Conservation (phyloP, 345 rosid species). For the Durio zibethinus region DNA sequence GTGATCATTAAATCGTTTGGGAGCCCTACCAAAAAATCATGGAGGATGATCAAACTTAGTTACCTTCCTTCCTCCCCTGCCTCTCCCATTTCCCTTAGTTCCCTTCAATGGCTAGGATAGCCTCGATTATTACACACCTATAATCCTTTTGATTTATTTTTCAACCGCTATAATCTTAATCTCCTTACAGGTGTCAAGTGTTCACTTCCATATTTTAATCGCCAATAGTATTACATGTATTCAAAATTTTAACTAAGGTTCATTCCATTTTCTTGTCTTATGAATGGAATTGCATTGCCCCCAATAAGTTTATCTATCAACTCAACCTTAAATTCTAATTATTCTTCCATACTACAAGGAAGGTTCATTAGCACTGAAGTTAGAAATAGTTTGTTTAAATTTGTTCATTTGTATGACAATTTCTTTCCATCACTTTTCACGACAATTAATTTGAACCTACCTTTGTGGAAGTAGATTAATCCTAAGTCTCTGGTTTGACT, state of each 20-base stretch:
- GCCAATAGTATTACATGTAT: background rate
- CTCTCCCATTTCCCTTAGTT: background rate
- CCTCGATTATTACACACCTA: background rate
- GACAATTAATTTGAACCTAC: background rate
- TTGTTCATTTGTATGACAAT: background rate
- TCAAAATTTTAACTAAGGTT: background rate
- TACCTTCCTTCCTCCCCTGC: background rate
- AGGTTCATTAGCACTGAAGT: background rate
- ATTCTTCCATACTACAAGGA: background rate
- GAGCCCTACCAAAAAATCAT: background rate
- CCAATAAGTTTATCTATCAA: background rate
- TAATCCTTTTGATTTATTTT: background rate
- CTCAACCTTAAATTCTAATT: background rate
- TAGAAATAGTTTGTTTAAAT: background rate
- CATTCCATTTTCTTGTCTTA: background rate
- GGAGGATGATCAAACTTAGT: background rate
- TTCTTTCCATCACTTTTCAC: background rate
- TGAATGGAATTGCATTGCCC: background rate
- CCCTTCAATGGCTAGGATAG: background rate
- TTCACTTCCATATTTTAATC: background rate
- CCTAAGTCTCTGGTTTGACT: background rate
- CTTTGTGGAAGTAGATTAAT: background rate
- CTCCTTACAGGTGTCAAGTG: background rate
- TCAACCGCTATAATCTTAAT: background rate
- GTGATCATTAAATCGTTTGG: background rate